Conservation (phyloP, 495 filamentous ascomycete genomes). For the Pyrenopolyporus hunteri region DNA sequence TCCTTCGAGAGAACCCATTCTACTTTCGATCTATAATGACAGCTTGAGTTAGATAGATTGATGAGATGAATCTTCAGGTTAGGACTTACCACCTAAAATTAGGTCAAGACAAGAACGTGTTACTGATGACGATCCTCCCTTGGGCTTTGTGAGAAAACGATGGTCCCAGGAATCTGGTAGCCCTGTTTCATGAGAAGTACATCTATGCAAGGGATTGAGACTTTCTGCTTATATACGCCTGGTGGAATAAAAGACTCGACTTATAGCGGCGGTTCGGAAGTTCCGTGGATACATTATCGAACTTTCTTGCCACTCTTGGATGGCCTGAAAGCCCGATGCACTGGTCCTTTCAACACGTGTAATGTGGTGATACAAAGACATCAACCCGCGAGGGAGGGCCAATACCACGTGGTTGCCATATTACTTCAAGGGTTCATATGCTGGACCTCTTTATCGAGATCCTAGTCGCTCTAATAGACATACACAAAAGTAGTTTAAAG, state of each 20-base stretch:
- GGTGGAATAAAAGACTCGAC: not conserved
- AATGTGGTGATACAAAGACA: not conserved
- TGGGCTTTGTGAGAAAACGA: not conserved
- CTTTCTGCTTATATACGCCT: not conserved
- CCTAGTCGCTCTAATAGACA: not conserved
- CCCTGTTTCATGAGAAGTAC: not conserved
- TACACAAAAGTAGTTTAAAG: not conserved
- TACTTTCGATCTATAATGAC: not conserved
- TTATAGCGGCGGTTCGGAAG: not conserved
- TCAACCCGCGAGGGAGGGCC: not conserved
- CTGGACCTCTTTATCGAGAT: not conserved
- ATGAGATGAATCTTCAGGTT: not conserved
- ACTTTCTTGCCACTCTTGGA: not conserved
- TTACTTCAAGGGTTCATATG: not conserved
- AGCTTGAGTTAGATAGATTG: not conserved
- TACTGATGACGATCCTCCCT: not conserved
- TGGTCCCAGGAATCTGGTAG: not conserved
- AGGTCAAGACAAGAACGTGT: not conserved
- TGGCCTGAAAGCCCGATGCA: not conserved
- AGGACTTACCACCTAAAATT: not conserved
- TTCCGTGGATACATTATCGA: not conserved
- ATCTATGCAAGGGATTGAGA: not conserved
- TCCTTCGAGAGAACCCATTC: constrained; percentile 27
- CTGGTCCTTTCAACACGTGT: not conserved
- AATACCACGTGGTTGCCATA: not conserved